phyloP scores from a whole-genome alignment of 306 rosid species.

The Vigna nakashimae region DNA sequence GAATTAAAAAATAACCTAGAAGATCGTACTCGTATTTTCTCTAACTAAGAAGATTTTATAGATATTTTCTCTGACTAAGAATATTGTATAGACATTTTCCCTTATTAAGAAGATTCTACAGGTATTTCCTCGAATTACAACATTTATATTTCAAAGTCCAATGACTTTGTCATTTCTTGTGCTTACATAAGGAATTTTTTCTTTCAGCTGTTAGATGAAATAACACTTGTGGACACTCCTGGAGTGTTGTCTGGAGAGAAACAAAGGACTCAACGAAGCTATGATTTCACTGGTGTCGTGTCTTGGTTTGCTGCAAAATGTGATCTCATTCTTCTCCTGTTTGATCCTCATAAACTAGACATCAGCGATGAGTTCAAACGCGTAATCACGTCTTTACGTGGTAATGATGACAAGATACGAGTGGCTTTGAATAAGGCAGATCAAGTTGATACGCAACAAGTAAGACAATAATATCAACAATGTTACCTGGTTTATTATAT shows the following conservation, averaged over 20 bases:
- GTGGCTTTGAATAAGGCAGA: conserved; percentile 96
- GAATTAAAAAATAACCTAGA: no score
- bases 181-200: conserved; percentile 19
- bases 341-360: conserved; percentile 95
- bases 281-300: conserved; percentile 95
- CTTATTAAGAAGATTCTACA: no score
- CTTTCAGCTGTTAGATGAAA: conserved; percentile 74
- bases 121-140: no score
- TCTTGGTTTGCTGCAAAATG: conserved; percentile 99
- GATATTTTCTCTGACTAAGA: no score
- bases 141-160: conserved; percentile 1
- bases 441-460: conserved; percentile 98
- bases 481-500: background rate
- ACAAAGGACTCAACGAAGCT: conserved; percentile 94
- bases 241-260: conserved; percentile 98
- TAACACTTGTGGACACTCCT: conserved; percentile 93
- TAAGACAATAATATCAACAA: conserved; percentile 41
- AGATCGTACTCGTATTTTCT: no score
- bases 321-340: conserved; percentile 88
- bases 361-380: conserved; percentile 94
- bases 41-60: no score
- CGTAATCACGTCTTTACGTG: conserved; percentile 80
- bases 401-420: conserved; percentile 94
- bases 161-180: conserved; percentile 17
- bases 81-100: no score